A percentile compares a stretch with the other conserved stretches of the same genome.
Evolutionary conservation across 202 grass and related monocot species (phyloP).

Genomic region (Setaria viridis): DNA sequence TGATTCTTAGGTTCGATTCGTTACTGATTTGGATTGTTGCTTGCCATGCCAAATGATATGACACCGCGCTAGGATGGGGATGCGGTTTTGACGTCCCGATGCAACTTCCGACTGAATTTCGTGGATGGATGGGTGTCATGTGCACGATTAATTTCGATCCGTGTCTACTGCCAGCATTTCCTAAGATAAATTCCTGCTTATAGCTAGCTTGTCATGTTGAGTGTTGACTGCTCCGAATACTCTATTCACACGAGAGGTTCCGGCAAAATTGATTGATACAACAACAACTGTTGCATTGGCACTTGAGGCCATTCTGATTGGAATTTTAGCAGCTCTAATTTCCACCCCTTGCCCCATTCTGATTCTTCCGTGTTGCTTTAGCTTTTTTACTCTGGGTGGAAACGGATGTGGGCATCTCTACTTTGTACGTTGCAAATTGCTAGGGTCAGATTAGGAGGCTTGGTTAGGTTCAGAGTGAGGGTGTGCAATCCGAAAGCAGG

Average conservation of each 20-base stretch:
- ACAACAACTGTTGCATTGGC: slow-evolving; percentile 18
- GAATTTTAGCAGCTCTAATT: background rate
- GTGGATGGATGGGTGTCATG: background rate
- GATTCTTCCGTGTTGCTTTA: slow-evolving; percentile 10
- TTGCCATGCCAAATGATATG: background rate
- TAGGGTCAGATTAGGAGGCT: background rate
- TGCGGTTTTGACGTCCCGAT: background rate
- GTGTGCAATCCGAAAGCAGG: slow-evolving; percentile 14
- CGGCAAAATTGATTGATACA: slow-evolving; percentile 10
- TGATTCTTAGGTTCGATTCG: background rate
- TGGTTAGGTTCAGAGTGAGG: background rate
- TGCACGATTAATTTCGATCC: background rate
- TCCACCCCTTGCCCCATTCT: background rate
- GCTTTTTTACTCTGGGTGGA: slow-evolving; percentile 1
- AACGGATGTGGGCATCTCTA: slow-evolving; percentile 1
- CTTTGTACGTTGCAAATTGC: slow-evolving; percentile 28
- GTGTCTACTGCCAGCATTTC: background rate
- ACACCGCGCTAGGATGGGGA: background rate
- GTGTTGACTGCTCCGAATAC: slow-evolving; percentile 22
- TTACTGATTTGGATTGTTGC: background rate
- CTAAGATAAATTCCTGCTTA: background rate
- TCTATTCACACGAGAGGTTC: slow-evolving; percentile 8
- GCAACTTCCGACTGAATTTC: background rate
- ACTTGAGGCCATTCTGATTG: background rate
- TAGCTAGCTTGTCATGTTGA: background rate